phyloP scores from a whole-genome alignment of 192 early-diverging fungal genomes.

The Phycomyces nitens region DNA sequence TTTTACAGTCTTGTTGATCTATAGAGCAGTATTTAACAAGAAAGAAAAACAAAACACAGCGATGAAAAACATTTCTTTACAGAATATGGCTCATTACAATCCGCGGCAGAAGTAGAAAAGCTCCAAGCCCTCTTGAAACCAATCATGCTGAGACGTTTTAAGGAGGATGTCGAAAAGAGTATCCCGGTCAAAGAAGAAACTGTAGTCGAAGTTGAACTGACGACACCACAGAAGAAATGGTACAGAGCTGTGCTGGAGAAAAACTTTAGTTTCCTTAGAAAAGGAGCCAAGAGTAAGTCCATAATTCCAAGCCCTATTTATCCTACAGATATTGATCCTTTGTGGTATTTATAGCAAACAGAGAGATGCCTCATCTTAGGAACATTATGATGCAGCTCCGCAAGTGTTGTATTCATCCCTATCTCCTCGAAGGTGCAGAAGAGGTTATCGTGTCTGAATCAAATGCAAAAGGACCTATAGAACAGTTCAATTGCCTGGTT shows the following conservation, averaged over 20 bases:
- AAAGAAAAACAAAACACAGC: no score
- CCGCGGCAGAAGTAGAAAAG: conserved; percentile 73
- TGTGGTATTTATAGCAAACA: conserved; percentile 22
- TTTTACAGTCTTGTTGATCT: no score
- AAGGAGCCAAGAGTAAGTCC: conserved; percentile 57
- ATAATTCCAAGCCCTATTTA: no score
- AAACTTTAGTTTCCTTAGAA: conserved; percentile 80
- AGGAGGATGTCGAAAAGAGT: conserved; percentile 86
- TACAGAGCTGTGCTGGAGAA: conserved; percentile 81
- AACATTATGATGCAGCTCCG: conserved; percentile 89
- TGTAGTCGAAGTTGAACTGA: conserved; percentile 86
- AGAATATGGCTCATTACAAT: conserved; percentile 66
- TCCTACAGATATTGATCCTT: neutral
- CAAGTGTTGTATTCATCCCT: conserved; percentile 89
- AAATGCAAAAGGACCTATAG: conserved; percentile 49
- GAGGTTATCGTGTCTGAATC: conserved; percentile 70
- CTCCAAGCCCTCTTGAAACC: conserved; percentile 76
- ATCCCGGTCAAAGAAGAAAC: conserved; percentile 90
- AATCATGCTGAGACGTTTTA: conserved; percentile 81
- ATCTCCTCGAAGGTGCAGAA: conserved; percentile 73
- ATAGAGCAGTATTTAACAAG: no score
- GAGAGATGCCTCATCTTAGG: conserved; percentile 68
- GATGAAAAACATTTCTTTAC: conserved; percentile 65
- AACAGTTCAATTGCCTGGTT: conserved; percentile 67
- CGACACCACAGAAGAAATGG: conserved; percentile 79